Conservation (phyloP, 176 grass and related monocot genomes). For the Puccinellia tenuiflora region DNA sequence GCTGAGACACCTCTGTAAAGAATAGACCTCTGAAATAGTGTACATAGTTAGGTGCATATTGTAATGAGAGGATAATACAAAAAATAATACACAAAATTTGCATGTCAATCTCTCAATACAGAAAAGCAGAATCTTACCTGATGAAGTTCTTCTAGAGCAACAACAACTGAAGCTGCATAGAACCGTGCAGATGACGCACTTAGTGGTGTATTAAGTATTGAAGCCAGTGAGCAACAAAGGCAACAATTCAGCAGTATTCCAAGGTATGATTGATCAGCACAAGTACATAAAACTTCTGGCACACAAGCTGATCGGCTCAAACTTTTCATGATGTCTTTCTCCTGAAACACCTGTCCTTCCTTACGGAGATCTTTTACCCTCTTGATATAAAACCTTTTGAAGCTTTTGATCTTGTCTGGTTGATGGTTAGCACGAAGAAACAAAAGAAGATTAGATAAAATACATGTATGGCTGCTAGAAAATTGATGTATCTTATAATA, state of each 20-base stretch:
- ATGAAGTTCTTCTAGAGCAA: slow-evolving; percentile 78
- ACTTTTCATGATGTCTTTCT: slow-evolving; percentile 71
- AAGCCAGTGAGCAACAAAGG: slow-evolving; percentile 78
- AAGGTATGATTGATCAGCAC: slow-evolving; percentile 63
- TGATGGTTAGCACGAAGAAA: not conserved
- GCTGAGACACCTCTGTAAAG: slow-evolving; percentile 90
- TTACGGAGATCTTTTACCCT: slow-evolving; percentile 86
- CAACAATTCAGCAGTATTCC: slow-evolving; percentile 82
- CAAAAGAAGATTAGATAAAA: slow-evolving; percentile 29
- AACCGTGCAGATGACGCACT: slow-evolving; percentile 58
- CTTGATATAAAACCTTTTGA: slow-evolving; percentile 89
- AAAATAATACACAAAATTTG: not conserved
- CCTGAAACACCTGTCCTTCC: slow-evolving; percentile 62
- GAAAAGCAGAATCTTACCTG: slow-evolving; percentile 39
- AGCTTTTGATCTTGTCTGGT: slow-evolving; percentile 71
- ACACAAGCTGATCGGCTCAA: slow-evolving; percentile 54
- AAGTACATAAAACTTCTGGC: slow-evolving; percentile 74
- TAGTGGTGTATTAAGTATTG: slow-evolving; percentile 69
- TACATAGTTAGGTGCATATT: not conserved
- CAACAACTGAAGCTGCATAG: slow-evolving; percentile 78
- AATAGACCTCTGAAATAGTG: slow-evolving; percentile 71
- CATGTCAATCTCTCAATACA: not conserved
- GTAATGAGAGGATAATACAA: not conserved
- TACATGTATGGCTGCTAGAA: not conserved
- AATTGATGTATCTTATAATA: slow-evolving; percentile 18